Percentiles rank a stretch among this genome's conserved stretches.
phyloP scores from a whole-genome alignment of 345 rosid species.

The Atalantia buxifolia region DNA sequence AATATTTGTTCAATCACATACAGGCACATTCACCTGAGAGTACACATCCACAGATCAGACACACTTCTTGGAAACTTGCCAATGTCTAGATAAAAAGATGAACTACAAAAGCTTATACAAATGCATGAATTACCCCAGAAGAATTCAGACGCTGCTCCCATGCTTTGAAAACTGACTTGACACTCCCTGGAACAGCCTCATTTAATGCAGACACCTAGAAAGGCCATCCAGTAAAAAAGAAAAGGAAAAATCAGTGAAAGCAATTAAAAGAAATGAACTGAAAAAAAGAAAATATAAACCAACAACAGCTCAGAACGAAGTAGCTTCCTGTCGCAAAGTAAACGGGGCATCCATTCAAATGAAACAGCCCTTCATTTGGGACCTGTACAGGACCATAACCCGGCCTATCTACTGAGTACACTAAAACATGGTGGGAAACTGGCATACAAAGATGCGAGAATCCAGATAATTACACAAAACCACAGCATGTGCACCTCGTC shows the following conservation, averaged over 20 bases:
- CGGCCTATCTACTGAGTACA: not conserved
- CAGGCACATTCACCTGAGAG: not conserved
- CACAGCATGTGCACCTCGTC: not conserved
- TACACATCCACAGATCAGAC: not conserved
- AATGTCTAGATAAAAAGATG: not conserved
- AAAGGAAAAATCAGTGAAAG: not conserved
- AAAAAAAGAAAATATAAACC: not conserved
- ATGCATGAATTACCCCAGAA: slow-evolving; percentile 51
- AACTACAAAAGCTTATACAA: not conserved
- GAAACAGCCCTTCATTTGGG: not conserved
- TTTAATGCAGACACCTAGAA: slow-evolving; percentile 74
- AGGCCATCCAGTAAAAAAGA: not conserved
- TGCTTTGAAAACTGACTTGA: slow-evolving; percentile 78
- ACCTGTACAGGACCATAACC: not conserved
- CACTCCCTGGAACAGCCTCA: slow-evolving; percentile 87
- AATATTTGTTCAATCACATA: not conserved
- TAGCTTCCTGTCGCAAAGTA: not conserved
- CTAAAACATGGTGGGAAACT: not conserved
- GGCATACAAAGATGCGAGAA: not conserved
- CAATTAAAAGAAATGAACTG: too few relatives aligned
- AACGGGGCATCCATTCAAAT: not conserved
- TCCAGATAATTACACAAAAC: not conserved
- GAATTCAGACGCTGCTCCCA: slow-evolving; percentile 78
- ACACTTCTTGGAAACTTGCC: not conserved
- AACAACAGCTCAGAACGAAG: not conserved